phyloP scores from a whole-genome alignment of 805 yeast species.

The Schwanniomyces yamadae region DNA sequence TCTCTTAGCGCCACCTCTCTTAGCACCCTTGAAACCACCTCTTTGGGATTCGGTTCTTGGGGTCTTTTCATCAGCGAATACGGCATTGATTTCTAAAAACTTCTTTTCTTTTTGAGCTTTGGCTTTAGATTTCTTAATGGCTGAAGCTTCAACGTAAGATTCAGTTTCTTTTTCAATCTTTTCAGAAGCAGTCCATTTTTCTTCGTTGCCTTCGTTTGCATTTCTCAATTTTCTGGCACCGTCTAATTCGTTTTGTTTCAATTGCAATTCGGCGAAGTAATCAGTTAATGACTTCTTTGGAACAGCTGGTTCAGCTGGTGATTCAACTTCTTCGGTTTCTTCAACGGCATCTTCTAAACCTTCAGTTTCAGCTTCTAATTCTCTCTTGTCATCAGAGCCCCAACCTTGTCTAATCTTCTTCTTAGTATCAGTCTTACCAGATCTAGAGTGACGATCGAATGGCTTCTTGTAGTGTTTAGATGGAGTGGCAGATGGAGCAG shows the following conservation, averaged over 20 bases:
- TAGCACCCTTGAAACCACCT: constrained; percentile 24
- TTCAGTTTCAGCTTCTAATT: constrained; percentile 65
- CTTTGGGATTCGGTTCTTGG: constrained; percentile 29
- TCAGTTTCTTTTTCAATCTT: constrained; percentile 65
- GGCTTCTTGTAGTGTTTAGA: constrained; percentile 56
- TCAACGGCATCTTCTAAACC: constrained; percentile 41
- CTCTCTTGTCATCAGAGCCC: constrained; percentile 73
- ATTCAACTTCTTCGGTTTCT: constrained; percentile 38
- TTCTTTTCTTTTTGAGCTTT: constrained; percentile 83
- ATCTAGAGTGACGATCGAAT: constrained; percentile 83
- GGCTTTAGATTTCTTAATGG: constrained; percentile 63
- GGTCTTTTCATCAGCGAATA: constrained; percentile 56
- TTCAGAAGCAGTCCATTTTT: constrained; percentile 50
- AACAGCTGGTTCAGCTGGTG: constrained; percentile 49
- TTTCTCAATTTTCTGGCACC: constrained; percentile 39
- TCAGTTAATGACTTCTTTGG: constrained; percentile 75
- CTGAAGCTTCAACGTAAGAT: constrained; percentile 57
- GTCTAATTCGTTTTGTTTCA: constrained; percentile 42
- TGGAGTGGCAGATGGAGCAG: constrained; percentile 53
- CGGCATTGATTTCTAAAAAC: constrained; percentile 70
- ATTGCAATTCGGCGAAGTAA: constrained; percentile 70
- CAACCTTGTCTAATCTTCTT: constrained; percentile 85
- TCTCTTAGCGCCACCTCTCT: constrained; percentile 29
- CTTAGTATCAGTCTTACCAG: constrained; percentile 79
- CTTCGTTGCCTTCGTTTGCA: constrained; percentile 61